Conservation (phyloP, 176 grass and related monocot species). For the Juncus effusus region DNA sequence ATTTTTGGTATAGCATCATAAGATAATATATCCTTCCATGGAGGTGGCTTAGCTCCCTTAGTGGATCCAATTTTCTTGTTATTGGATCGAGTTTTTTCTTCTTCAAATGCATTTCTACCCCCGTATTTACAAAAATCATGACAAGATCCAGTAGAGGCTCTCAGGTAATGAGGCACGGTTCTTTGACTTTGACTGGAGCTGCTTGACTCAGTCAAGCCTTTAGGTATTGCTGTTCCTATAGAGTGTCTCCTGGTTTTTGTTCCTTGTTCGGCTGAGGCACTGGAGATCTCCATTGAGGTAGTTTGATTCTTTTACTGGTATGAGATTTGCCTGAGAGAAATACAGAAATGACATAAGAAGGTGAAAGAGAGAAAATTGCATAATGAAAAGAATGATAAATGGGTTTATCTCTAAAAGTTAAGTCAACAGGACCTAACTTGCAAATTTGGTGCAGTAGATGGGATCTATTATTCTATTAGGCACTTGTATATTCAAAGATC, state of each 20-base stretch:
- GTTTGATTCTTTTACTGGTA: not conserved
- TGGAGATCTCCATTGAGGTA: not conserved
- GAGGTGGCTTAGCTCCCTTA: conserved; percentile 15
- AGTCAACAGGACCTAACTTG: not conserved
- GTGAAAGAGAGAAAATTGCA: not conserved
- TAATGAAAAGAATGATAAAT: too few relatives aligned
- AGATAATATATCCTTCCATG: conserved; percentile 37
- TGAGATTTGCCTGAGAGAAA: not conserved
- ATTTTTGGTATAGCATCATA: conserved; percentile 28
- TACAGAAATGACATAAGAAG: not conserved
- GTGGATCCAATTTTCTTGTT: conserved; percentile 31
- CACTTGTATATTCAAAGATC: too few relatives aligned
- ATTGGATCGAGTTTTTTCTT: conserved; percentile 39
- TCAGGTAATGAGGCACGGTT: conserved; percentile 54
- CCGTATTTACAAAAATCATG: conserved; percentile 95
- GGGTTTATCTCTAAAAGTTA: not conserved
- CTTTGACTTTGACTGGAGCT: conserved; percentile 25
- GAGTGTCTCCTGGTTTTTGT: conserved; percentile 26
- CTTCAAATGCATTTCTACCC: conserved; percentile 39
- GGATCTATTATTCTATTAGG: too few relatives aligned
- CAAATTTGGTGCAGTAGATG: too few relatives aligned
- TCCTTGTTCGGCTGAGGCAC: not conserved
- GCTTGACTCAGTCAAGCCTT: conserved; percentile 25
- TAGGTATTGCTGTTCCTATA: conserved; percentile 34
- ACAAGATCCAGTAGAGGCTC: conserved; percentile 69